phyloP scores from a whole-genome alignment of 73 alveolate genomes.

The Uronychia binucleata region DNA sequence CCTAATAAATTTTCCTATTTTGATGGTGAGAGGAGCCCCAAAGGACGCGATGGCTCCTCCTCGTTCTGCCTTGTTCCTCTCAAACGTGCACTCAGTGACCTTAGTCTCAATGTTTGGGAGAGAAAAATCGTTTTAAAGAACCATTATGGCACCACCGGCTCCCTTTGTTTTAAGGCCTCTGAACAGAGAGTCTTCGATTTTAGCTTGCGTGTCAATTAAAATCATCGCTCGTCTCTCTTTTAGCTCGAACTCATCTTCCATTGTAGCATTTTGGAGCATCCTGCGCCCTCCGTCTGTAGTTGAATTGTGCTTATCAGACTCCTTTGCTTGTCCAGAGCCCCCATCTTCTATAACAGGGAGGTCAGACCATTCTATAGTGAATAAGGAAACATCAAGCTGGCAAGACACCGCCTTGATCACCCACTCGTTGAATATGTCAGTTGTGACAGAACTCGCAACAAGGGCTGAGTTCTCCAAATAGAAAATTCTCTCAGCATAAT shows the following conservation, averaged over 20 bases:
- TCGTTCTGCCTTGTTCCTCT: background rate
- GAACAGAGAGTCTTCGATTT: background rate
- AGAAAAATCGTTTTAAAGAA: background rate
- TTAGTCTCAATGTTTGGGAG: background rate
- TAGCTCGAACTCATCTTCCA: background rate
- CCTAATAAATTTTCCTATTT: no score
- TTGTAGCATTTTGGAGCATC: background rate
- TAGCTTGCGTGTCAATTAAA: background rate
- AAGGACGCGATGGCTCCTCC: background rate
- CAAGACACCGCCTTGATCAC: background rate
- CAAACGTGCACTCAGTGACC: background rate
- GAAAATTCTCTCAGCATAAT: background rate
- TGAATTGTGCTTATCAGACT: background rate
- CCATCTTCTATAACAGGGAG: background rate
- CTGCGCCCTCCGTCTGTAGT: background rate
- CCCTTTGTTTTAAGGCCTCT: background rate
- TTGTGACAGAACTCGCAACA: background rate
- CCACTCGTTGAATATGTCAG: background rate
- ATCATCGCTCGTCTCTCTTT: background rate
- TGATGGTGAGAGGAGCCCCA: background rate
- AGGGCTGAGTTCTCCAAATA: background rate
- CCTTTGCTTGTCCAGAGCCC: background rate
- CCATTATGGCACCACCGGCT: background rate
- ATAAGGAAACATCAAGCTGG: background rate
- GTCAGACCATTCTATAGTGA: background rate